Base-by-base conservation (phyloP, 2,329 filamentous ascomycete species). In the Cladosporium sp. region DNA sequence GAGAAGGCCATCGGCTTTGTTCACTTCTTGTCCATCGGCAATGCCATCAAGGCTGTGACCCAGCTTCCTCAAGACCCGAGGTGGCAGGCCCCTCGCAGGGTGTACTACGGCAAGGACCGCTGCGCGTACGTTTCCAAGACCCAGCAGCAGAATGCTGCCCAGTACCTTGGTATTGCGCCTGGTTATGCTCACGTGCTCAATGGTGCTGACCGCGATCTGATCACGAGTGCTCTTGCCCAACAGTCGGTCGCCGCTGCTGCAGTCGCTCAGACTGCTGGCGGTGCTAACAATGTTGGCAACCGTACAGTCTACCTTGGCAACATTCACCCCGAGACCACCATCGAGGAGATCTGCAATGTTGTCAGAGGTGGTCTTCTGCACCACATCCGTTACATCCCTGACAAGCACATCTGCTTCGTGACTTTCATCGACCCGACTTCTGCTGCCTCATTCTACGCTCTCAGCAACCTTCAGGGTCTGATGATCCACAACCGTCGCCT, bases 381-480 rank as follows among this genome's bases (percentile, higher is more conserved):
- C 79, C 95, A 99, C 79, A 96, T 99, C 78, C 92, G 95, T 72
- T 99, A 98, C 81, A 99, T 99, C 73, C 95, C 95, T 7, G 95
- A 99, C 83, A 99, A 99, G 87, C 95, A 99, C 81, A 99, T 99
- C 72, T 99, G 95, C 84, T 99, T 99, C 76, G 95, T 99, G 65
- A 99, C 95, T 1, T 99, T 99, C 80, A 98, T 99, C 78, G 95
- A 99, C 76, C 95, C 95, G 10, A 99, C 95, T 26, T 96, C 95
- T 3, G 95, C 95, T 26, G 95, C 95, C 48, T 97, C 94, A 0
- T 99, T 99, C 83, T 99, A 97, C 74, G 95, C 95, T 49, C 83
- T 99, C 67, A 97, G 93, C 85, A 98, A 98, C 80, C 84, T 99
- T 30, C 95, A 99, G 77, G 95, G 95, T 26, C 83, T 99, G 70